Conservation (phyloP, 2,329 filamentous ascomycete species). For the Fusarium solani-melongenae region DNA sequence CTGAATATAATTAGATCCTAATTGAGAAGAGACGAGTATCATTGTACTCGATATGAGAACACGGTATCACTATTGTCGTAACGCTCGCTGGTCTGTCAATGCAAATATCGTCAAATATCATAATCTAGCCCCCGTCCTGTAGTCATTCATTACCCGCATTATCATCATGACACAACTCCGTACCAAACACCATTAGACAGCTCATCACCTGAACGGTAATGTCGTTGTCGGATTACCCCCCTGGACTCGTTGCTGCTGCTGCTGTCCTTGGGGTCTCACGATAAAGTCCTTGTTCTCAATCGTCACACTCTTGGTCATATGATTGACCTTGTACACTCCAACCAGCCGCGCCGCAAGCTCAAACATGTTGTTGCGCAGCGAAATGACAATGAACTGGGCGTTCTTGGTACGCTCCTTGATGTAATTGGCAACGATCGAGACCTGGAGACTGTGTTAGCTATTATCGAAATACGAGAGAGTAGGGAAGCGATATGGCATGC, state of each 20-base stretch:
- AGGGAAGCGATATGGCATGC: constrained; percentile 22
- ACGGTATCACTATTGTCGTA: background rate
- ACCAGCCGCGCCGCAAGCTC: constrained; percentile 95
- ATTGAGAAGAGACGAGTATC: background rate
- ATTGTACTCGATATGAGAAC: background rate
- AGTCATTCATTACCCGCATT: constrained; percentile 33
- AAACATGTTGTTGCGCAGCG: constrained; percentile 99
- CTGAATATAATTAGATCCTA: background rate
- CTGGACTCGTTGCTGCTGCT: constrained; percentile 48
- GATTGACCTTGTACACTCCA: constrained; percentile 99
- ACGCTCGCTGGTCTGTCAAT: constrained; percentile 26
- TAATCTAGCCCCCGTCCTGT: constrained; percentile 35
- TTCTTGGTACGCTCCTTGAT: constrained; percentile 99
- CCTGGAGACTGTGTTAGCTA: constrained; percentile 60
- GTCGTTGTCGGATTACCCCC: constrained; percentile 48
- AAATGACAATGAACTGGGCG: constrained; percentile 99
- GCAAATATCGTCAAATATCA: constrained; percentile 26
- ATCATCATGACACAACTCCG: constrained; percentile 29
- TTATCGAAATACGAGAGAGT: constrained; percentile 11
- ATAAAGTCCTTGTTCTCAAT: constrained; percentile 88
- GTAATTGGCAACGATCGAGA: constrained; percentile 97
- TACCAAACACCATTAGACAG: constrained; percentile 1
- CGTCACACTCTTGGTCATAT: constrained; percentile 95
- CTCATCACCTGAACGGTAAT: constrained; percentile 48
- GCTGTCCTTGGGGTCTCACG: constrained; percentile 50